phyloP scores from a whole-genome alignment of 2,329 filamentous ascomycete species.

The Alternaria angustiovoidea region DNA sequence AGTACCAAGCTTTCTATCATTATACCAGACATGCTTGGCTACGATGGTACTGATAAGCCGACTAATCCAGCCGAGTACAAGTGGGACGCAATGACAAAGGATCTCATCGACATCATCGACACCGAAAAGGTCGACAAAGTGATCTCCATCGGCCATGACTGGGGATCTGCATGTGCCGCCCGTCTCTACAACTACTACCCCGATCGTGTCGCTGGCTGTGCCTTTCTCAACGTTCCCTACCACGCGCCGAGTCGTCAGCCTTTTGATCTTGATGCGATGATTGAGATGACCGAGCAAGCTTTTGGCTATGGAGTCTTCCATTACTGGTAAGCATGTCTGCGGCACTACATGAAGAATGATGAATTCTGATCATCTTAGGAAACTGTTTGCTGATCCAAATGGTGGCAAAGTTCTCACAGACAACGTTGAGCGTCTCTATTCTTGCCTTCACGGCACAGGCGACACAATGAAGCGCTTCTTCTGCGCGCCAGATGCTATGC shows the following conservation, averaged over 20 bases:
- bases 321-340: accelerated
- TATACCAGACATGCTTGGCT: background rate
- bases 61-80: background rate
- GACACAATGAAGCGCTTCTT: too few relatives aligned
- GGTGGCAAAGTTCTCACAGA: too few relatives aligned
- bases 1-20: background rate
- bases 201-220: background rate
- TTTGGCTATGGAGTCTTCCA: too few relatives aligned
- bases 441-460: too few relatives aligned
- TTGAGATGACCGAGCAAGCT: too few relatives aligned
- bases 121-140: background rate
- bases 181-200: background rate
- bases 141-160: background rate
- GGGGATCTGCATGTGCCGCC: background rate
- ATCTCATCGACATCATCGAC: background rate
- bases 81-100: background rate
- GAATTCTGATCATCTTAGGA: too few relatives aligned
- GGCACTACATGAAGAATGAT: accelerated
- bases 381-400: too few relatives aligned
- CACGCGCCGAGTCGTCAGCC: too few relatives aligned
- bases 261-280: background rate
- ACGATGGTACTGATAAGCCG: background rate
- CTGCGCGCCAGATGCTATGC: too few relatives aligned
- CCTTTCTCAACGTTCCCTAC: background rate
- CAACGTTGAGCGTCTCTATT: too few relatives aligned